Evolutionary conservation across 257 asterid species (phyloP), one percentile per base, ranked within the genome.

Genomic region (Ajuga chamaepitys): DNA sequence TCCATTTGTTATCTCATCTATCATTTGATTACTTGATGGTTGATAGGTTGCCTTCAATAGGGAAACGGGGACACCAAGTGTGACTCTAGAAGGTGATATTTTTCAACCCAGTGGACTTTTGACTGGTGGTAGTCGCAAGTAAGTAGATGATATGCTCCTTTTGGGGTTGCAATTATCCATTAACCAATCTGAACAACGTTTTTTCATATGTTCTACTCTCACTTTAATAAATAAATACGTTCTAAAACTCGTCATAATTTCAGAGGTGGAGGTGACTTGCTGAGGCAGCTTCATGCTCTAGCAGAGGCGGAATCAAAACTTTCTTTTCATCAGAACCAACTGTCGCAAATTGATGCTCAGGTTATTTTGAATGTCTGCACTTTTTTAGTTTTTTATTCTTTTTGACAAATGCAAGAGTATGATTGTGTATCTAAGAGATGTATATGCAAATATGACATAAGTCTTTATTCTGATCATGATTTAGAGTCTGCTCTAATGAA

Each of bases 121-220:
- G 78, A 93, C 99, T 64, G 99, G 99, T 74, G 99, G 99, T 61
- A 93, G 99, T 73, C 95, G 96, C 71, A 89, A 72, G 99, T 93
- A 84, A 80, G 86, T 54, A n/a, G 45, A 60, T 65, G 11, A 53
- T 67, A 60, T 42, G 56, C 54, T 68, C 59, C 74, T n/a, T 62
- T 66, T 26, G 25, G 52, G 41, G 58, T 69, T 74, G 60, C 45
- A 32, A 40, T 38, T 67, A 54, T 30, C 40, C 9, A 6, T 37
- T 42, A 14, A 44, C 41, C 58, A 24, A 37, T 22, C 62, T 41
- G 14, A 51, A 54, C 24, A 18, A 57, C 25, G 58, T 20, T 12
- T 58, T 68, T 35, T 44, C 24, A 12, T 72, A 58, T 42, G 48
- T 64, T 42, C n/a, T n/a, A n/a, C n/a, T n/a, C n/a, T n/a, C n/a